phyloP scores from a whole-genome alignment of 306 rosid species.

The Trifolium dubium region DNA sequence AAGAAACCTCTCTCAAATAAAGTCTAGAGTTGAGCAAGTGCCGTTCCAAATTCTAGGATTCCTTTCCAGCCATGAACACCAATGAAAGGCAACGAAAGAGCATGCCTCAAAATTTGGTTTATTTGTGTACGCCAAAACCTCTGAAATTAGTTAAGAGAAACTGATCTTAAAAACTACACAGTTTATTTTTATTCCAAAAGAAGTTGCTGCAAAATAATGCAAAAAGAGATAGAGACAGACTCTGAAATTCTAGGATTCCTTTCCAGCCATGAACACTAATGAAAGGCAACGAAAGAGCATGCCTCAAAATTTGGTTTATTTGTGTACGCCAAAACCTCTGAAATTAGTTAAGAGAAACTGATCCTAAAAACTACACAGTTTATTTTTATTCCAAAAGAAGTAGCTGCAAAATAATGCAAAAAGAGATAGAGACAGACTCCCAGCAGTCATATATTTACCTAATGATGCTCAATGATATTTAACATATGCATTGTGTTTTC shows the following conservation, averaged over 20 bases:
- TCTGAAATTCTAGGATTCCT: too few relatives aligned
- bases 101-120: constrained; percentile 3
- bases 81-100: neutral
- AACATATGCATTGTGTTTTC: neutral
- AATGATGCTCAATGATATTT: neutral
- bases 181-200: constrained; percentile 10
- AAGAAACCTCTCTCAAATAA: neutral
- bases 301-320: constrained; percentile 10
- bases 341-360: neutral
- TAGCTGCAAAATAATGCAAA: neutral
- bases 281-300: neutral
- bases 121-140: constrained; percentile 7
- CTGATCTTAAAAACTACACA: neutral
- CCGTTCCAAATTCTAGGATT: neutral
- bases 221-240: neutral
- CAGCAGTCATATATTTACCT: neutral
- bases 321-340: constrained; percentile 8
- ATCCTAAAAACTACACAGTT: constrained; percentile 5
- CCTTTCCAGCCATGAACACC: neutral
- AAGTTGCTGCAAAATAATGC: neutral
- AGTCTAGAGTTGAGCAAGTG: neutral
- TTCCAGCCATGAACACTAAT: neutral
- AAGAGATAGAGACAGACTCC: neutral
- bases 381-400: constrained; percentile 6
- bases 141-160: neutral